phyloP scores from a whole-genome alignment of 257 asterid genomes.

The Oldenlandia corymbosa region DNA sequence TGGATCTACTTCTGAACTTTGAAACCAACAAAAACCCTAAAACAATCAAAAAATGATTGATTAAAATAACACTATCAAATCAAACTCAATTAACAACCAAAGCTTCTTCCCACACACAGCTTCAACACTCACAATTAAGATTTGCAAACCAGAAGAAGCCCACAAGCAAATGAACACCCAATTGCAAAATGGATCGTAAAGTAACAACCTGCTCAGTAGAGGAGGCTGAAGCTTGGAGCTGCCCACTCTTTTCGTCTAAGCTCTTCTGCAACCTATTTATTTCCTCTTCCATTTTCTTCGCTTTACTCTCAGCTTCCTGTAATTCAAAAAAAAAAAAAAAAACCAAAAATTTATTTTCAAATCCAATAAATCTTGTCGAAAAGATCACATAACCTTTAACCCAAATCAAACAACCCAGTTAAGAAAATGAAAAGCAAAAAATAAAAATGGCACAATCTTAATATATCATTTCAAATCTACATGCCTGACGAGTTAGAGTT shows the following conservation, averaged over 20 bases:
- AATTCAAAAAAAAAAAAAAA: neutral
- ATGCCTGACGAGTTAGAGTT: conserved; percentile 59
- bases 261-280: conserved; percentile 49
- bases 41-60: conserved; percentile 10
- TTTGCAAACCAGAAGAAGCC: neutral
- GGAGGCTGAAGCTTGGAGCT: conserved; percentile 57
- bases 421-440: conserved; percentile 5
- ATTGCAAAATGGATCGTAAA: neutral
- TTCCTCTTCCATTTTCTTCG: conserved; percentile 62
- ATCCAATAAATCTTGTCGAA: neutral
- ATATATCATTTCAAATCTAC: neutral
- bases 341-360: neutral
- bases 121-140: neutral
- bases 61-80: conserved; percentile 12
- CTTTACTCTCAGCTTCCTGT: conserved; percentile 74
- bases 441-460: neutral
- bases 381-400: neutral
- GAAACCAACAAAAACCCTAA: conserved; percentile 12
- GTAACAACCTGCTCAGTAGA: conserved; percentile 52
- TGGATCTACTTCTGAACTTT: conserved; percentile 21
- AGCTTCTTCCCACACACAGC: neutral
- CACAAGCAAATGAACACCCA: neutral
- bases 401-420: neutral
- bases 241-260: conserved; percentile 47
- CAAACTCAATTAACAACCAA: neutral